Evolutionary conservation across 2,329 filamentous ascomycete genomes (phyloP).

Genomic region (Nothopassalora personata): DNA sequence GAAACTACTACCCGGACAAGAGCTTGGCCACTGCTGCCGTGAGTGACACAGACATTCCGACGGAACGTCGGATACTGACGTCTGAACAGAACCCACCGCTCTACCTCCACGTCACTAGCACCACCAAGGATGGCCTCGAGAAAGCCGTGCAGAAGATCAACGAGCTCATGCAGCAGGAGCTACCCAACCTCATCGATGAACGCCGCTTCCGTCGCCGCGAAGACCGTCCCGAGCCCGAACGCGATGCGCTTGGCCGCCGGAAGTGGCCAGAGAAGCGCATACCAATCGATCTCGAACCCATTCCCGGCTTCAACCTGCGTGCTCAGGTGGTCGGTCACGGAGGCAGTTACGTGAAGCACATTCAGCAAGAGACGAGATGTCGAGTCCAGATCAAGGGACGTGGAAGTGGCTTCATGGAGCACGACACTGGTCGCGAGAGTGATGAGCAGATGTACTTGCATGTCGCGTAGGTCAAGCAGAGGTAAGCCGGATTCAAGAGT

Average conservation of each 20-base stretch:
- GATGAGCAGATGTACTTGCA: conserved; percentile 97
- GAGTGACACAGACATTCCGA: conserved; percentile 39
- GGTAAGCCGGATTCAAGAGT: neutral
- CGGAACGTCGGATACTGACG: neutral
- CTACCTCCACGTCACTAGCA: conserved; percentile 93
- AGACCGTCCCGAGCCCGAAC: conserved; percentile 56
- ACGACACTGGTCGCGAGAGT: conserved; percentile 79
- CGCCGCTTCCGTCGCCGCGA: conserved; percentile 77
- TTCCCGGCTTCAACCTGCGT: conserved; percentile 90
- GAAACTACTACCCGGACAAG: conserved; percentile 95
- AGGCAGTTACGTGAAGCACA: conserved; percentile 95
- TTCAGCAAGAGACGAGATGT: conserved; percentile 90
- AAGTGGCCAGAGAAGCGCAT: conserved; percentile 99
- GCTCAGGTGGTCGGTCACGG: conserved; percentile 94
- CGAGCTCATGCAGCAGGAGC: conserved; percentile 90
- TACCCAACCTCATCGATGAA: conserved; percentile 93
- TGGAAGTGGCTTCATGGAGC: conserved; percentile 89
- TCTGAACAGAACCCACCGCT: conserved; percentile 59
- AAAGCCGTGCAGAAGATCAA: conserved; percentile 82
- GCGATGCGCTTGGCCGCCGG: conserved; percentile 84
- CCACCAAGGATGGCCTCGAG: conserved; percentile 84
- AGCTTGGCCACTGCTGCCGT: conserved; percentile 92
- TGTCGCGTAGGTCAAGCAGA: conserved; percentile 64
- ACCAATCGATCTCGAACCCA: conserved; percentile 80
- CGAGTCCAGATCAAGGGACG: conserved; percentile 97